Evolutionary conservation across 2,329 filamentous ascomycete species (phyloP), one percentile per base, ranked within the genome.

Genomic region (Fonsecaea multimorphosa): DNA sequence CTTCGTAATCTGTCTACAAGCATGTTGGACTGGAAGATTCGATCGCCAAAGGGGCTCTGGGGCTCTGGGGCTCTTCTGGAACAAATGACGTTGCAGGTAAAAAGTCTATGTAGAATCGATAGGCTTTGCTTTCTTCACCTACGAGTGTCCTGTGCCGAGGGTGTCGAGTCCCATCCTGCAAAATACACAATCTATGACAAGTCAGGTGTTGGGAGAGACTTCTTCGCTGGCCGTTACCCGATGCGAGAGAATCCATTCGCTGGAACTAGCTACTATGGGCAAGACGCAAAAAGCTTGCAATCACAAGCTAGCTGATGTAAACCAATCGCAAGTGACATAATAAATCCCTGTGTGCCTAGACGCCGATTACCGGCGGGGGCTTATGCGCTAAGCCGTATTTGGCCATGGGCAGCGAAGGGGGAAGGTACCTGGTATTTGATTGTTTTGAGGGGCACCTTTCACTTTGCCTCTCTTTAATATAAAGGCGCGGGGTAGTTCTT

Each of bases 281-380:
- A 52, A 40, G 1, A 36, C 11, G 3, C 38, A 38, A 14, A 16
- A 24, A 31, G 36, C 27, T 31, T 14, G 22, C 56, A 9, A 9
- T 12, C n/a, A 31, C 38, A 19, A 4, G 9, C 32, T 6, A 16
- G 22, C 4, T 3, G 12, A 22, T 8, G 8, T 2, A n/a, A 29
- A 36, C 57, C 57, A 60, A 60, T 32, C 6, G 19, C 1, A 8
- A 36, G 19, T 29, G 34, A 34, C 32, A 8, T 31, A 60, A 60
- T 51, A 36, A 51, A 60, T 60, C 57, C 32, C 22, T 60, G 29
- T 4, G 9, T 52, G 57, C 11, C 57, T 52, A 51, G 57, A 52
- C 57, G 57, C 57, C 57, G 57, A 60, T 60, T 60, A 52, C 57
- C 57, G 57, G 57, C 57, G 44, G 44, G 44, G 29, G 44, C 44